Evolutionary conservation across 2,329 filamentous ascomycete genomes (phyloP).

Genomic region (Chaetomium sp.): DNA sequence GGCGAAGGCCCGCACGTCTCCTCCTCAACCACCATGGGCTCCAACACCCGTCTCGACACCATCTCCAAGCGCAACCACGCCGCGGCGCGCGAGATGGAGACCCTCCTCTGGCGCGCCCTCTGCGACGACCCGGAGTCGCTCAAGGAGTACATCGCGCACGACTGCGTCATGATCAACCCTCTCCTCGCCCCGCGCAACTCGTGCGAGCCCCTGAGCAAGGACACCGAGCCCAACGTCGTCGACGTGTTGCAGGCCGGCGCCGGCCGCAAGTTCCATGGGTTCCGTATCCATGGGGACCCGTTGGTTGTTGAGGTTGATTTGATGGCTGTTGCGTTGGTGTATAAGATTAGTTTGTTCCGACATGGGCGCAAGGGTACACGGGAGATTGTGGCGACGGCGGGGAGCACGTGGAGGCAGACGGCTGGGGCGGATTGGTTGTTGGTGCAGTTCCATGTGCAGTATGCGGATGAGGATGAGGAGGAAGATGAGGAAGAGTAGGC

Average conservation of each 20-base stretch:
- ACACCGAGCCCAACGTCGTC: conserved; percentile 27
- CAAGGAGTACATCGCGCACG: conserved; percentile 33
- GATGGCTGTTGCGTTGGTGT: conserved; percentile 33
- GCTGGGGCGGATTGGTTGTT: conserved; percentile 33
- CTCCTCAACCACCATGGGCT: conserved; percentile 23
- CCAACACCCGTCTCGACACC: conserved; percentile 30
- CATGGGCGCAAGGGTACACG: conserved; percentile 21
- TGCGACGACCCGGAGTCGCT: conserved; percentile 32
- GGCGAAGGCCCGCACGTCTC: conserved; percentile 7
- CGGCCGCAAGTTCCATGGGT: conserved; percentile 23
- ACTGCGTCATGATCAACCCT: conserved; percentile 34
- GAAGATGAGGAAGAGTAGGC: background rate
- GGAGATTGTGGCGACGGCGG: conserved; percentile 27
- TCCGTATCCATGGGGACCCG: conserved; percentile 29
- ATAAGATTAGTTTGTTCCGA: conserved; percentile 28
- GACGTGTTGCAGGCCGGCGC: conserved; percentile 26
- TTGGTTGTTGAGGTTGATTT: conserved; percentile 34
- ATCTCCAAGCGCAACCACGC: conserved; percentile 35
- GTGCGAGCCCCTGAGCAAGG: conserved; percentile 24
- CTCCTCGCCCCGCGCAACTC: conserved; percentile 26
- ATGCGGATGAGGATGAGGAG: conserved; percentile 18
- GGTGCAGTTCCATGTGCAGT: conserved; percentile 21
- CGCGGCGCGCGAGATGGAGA: conserved; percentile 33
- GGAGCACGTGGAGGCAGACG: conserved; percentile 31
- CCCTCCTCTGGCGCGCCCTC: conserved; percentile 33